Evolutionary conservation across 805 yeast genomes (phyloP), one percentile per base, ranked within the genome.

Genomic region (Helenozyma baotianmanensis): DNA sequence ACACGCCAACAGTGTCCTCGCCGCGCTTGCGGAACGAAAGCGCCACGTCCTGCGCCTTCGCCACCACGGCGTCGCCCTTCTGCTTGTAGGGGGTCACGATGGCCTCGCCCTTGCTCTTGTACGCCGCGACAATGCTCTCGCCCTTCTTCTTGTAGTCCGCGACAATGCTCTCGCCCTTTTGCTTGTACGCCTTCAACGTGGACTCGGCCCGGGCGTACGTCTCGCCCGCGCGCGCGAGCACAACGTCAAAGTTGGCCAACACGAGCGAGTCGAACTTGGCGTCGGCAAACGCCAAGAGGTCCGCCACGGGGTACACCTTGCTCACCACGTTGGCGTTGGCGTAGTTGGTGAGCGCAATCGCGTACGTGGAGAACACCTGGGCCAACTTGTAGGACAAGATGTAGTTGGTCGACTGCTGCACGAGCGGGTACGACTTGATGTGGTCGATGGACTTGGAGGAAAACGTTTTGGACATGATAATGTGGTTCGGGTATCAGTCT

Each of bases 361-460:
- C 37, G 27, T 53, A 30, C 27, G 56, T 53, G 13, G 47, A 30
- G 36, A 56, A 54, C 6, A 60, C 24, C 22, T 47, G 45, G n/a
- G 61, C 21, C 17, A 59, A 30, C 15, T 35, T 35, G 43, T 51
- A 58, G 13, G 62, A 46, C 21, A 60, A 50, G 24, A 54, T 39
- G 33, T 37, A 58, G 17, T 43, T 39, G 21, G 40, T 38, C 9
- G 51, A 27, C 12, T 46, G 33, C 27, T 53, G 38, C 23, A 64
- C 58, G n/a, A 50, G 32, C 7, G 58, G 36, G 47, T 65, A 66
- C 3, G 58, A 46, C 24, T 45, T 41, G 29, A 66, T 34, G 45
- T 66, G 70, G 23, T 43, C 40, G 21, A 60, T 27, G 11, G 68
- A 45, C 41, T 57, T 51, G 28, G 69, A 63, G 19, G 54, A 39